Conservation (phyloP, 108 stramenopile species). For the Cafeteria roenbergensis region DNA sequence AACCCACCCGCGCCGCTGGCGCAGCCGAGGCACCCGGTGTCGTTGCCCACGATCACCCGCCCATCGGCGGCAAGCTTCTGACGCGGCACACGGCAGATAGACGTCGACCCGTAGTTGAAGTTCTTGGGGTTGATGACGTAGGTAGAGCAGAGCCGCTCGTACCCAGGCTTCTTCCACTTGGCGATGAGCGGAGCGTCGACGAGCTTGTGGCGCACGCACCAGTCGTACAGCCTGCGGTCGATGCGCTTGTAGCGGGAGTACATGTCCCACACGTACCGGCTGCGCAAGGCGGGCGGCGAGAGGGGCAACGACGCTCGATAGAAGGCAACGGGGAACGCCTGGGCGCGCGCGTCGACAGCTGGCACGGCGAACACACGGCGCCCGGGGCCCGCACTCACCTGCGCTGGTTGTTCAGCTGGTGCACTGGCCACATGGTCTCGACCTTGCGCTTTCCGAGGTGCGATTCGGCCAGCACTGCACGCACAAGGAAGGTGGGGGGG, state of each 20-base stretch:
- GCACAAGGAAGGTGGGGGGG: too few relatives aligned
- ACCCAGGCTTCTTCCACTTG: conserved; percentile 99
- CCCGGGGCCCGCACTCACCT: conserved; percentile 20
- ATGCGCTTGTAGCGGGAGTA: conserved; percentile 85
- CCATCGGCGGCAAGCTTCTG: conserved; percentile 55
- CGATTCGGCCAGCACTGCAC: conserved; percentile 87
- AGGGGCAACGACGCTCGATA: neutral
- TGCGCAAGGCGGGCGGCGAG: too few relatives aligned
- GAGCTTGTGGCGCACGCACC: conserved; percentile 85
- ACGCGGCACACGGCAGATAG: conserved; percentile 81
- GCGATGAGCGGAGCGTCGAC: conserved; percentile 90
- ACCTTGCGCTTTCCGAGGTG: conserved; percentile 92
- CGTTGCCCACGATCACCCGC: conserved; percentile 65
- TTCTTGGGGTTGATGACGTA: conserved; percentile 95
- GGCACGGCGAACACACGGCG: neutral
- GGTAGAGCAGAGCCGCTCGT: conserved; percentile 91
- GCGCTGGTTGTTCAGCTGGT: conserved; percentile 98
- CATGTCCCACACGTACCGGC: conserved; percentile 94
- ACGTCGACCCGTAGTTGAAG: conserved; percentile 95
- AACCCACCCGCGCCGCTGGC: conserved; percentile 75
- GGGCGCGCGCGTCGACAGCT: neutral
- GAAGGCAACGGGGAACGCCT: neutral
- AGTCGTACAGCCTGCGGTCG: conserved; percentile 75
- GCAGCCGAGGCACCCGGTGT: conserved; percentile 91
- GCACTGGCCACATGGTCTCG: conserved; percentile 96